These are phyloP conservation scores for Entomortierella lignicola DNA, from an alignment of 192 early-diverging fungal species.

Conservation along the genomic window DNA sequence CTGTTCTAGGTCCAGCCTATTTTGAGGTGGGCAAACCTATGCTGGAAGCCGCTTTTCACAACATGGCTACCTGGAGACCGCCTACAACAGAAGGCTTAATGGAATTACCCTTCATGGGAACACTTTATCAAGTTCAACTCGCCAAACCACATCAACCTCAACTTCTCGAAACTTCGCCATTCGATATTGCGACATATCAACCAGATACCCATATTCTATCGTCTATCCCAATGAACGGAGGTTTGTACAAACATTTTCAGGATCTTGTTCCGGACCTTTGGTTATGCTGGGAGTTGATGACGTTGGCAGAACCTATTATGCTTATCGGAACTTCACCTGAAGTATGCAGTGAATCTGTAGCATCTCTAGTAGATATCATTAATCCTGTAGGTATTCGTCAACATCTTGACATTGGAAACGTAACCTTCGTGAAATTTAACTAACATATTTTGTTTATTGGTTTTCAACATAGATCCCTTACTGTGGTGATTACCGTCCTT, in stretches of 20 bases:
- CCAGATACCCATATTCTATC: conserved; percentile 80
- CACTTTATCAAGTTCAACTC: conserved; percentile 74
- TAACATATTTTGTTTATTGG: too few species aligned
- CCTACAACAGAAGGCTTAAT: conserved; percentile 73
- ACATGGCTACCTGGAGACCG: conserved; percentile 78
- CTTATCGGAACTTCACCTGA: conserved; percentile 90
- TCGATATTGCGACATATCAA: conserved; percentile 73
- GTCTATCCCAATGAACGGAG: conserved; percentile 67
- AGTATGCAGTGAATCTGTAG: conserved; percentile 87
- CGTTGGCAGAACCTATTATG: conserved; percentile 89
- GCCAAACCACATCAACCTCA: conserved; percentile 74
- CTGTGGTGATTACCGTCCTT: conserved; percentile 96
- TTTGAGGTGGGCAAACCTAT: conserved; percentile 84
- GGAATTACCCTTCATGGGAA: conserved; percentile 80
- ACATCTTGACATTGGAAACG: not conserved
- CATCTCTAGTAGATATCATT: conserved; percentile 88
- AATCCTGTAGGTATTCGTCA: conserved; percentile 87
- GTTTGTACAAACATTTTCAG: conserved; percentile 82
- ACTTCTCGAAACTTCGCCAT: conserved; percentile 76
- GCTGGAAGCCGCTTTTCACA: conserved; percentile 83
- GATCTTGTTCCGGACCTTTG: conserved; percentile 85
- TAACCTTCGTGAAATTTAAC: too few species aligned
- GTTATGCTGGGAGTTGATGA: conserved; percentile 95
- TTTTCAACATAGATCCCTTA: conserved; percentile 93
- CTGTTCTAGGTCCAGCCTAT: conserved; percentile 80